These are phyloP conservation scores for Phalaenopsis equestris DNA, from an alignment of 106 monocot genomes.

Conservation along the genomic window DNA sequence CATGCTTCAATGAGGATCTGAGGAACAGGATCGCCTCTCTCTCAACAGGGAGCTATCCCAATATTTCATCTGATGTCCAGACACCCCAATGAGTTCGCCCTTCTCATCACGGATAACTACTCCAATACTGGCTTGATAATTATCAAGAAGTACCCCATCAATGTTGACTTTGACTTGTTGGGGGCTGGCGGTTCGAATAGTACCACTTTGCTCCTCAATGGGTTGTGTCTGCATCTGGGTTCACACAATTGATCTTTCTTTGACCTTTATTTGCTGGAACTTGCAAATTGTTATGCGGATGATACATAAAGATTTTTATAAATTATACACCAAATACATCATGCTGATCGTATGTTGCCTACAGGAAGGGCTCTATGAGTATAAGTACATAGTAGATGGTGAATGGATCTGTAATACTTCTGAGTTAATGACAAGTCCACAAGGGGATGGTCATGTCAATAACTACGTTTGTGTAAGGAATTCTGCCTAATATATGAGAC, in stretches of 20 bases:
- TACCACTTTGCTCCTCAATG: too few relatives aligned
- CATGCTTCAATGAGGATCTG: too few relatives aligned
- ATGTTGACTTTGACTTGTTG: too few relatives aligned
- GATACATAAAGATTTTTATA: background rate
- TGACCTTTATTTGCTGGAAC: background rate
- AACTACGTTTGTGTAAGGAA: conserved; percentile 28
- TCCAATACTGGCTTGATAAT: too few relatives aligned
- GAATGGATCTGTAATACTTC: conserved; percentile 61
- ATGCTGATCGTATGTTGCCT: background rate
- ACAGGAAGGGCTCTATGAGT: conserved; percentile 86
- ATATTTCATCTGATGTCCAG: too few relatives aligned
- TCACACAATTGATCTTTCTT: background rate
- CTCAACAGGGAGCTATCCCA: too few relatives aligned
- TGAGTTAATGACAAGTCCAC: conserved; percentile 54
- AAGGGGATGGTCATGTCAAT: conserved; percentile 77
- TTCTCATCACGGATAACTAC: too few relatives aligned
- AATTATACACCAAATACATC: background rate
- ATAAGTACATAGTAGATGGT: conserved; percentile 88
- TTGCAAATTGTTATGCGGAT: background rate
- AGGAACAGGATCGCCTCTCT: too few relatives aligned
- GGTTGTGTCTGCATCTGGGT: too few relatives aligned
- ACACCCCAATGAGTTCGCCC: too few relatives aligned
- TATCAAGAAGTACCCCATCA: too few relatives aligned
- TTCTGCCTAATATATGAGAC: background rate
- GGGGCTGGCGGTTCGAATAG: too few relatives aligned